phyloP scores from a whole-genome alignment of 345 rosid species.

The Corymbia maculata region DNA sequence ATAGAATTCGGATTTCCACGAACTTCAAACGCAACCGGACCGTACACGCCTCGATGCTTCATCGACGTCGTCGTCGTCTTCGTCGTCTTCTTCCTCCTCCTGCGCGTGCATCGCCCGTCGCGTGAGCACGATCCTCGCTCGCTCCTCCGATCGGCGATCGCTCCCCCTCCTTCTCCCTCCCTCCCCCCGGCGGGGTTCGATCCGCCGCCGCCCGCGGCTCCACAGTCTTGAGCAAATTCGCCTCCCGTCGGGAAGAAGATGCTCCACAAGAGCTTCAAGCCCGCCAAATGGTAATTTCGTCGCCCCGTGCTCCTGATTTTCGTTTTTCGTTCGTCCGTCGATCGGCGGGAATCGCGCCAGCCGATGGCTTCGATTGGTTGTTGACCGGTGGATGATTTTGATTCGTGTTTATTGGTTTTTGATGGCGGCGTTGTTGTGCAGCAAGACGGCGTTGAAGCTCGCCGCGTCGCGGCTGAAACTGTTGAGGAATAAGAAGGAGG shows the following conservation, averaged over 20 bases:
- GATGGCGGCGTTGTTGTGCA: slow-evolving; percentile 7
- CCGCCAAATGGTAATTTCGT: slow-evolving; percentile 63
- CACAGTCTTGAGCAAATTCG: too few species aligned
- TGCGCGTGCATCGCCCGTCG: background rate
- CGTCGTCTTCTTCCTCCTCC: too few species aligned
- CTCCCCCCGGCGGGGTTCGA: too few species aligned
- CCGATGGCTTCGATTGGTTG: background rate
- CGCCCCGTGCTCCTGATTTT: too few species aligned
- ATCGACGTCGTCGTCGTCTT: too few species aligned
- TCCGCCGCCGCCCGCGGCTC: too few species aligned
- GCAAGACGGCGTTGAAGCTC: slow-evolving; percentile 73
- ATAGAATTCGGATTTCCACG: background rate
- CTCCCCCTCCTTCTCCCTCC: background rate
- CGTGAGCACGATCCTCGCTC: background rate
- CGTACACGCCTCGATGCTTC: background rate
- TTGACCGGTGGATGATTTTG: background rate
- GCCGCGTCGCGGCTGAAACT: slow-evolving; percentile 70
- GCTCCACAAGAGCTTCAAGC: slow-evolving; percentile 84
- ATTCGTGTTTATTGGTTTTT: background rate
- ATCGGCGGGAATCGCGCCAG: too few species aligned
- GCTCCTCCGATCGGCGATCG: background rate
- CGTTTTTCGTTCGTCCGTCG: too few species aligned
- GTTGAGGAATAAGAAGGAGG: slow-evolving; percentile 62
- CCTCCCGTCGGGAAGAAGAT: slow-evolving; percentile 4
- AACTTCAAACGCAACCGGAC: background rate